Conservation (phyloP, 1,284 basidiomycete species). For the Fomitiporia mediterranea region DNA sequence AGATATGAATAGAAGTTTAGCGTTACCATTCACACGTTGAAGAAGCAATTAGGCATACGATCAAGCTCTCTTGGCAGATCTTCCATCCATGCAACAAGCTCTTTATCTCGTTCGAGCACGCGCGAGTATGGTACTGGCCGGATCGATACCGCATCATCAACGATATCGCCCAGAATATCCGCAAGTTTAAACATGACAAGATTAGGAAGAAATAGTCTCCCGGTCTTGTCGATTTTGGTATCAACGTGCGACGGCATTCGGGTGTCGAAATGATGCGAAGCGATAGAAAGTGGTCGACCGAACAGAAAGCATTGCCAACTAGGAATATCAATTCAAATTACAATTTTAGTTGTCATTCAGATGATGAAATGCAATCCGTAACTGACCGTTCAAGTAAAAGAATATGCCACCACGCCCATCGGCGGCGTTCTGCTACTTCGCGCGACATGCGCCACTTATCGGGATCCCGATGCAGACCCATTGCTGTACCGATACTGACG, state of each 20-base stretch:
- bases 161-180: constrained; percentile 74
- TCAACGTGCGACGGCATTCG: constrained; percentile 63
- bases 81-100: constrained; percentile 67
- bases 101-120: constrained; percentile 64
- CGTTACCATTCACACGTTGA: background rate
- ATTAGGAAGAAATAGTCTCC: constrained; percentile 63
- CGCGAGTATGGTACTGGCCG: constrained; percentile 67
- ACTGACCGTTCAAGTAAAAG: constrained; percentile 66
- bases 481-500: constrained; percentile 65
- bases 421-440: constrained; percentile 63
- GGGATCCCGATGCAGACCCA: constrained; percentile 80
- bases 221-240: constrained; percentile 51
- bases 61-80: constrained; percentile 64
- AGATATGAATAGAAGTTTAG: background rate
- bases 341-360: background rate
- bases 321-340: constrained; percentile 8
- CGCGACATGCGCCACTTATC: constrained; percentile 63
- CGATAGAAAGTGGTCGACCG: constrained; percentile 68
- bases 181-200: constrained; percentile 69
- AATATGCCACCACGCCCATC: constrained; percentile 87
- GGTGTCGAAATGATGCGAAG: constrained; percentile 77
- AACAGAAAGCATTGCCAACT: constrained; percentile 85
- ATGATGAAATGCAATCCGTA: background rate
- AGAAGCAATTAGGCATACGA: constrained; percentile 20
- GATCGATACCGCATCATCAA: constrained; percentile 76